phyloP scores from a whole-genome alignment of 257 asterid genomes.

The Vinca minor region DNA sequence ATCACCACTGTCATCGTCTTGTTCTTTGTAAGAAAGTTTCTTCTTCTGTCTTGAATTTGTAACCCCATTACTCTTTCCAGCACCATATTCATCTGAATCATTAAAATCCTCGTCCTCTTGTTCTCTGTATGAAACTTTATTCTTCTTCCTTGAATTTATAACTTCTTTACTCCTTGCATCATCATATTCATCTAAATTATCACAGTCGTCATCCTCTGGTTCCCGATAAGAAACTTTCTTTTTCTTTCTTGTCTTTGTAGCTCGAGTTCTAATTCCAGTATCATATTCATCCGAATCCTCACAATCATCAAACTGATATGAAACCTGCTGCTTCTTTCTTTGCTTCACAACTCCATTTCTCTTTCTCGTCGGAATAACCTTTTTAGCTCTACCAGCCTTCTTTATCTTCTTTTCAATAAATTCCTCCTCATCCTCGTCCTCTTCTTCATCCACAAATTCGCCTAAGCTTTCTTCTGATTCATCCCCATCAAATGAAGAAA shows the following conservation, averaged over 20 bases:
- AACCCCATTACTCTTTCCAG: conserved; percentile 31
- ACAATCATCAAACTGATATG: conserved; percentile 24
- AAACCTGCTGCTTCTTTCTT: conserved; percentile 13
- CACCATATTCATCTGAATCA: conserved; percentile 16
- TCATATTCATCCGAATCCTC: conserved; percentile 19
- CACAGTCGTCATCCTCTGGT: conserved; percentile 28
- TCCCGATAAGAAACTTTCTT: conserved; percentile 22
- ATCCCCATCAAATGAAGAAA: conserved; percentile 66
- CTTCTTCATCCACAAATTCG: conserved; percentile 34
- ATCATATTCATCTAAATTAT: conserved; percentile 21
- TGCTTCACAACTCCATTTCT: conserved; percentile 32
- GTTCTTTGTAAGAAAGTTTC: conserved; percentile 20
- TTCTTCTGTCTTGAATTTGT: conserved; percentile 29
- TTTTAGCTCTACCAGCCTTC: conserved; percentile 28
- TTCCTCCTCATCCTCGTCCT: conserved; percentile 24
- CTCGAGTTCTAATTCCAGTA: conserved; percentile 29
- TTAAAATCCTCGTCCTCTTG: conserved; percentile 28
- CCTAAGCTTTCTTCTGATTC: conserved; percentile 55
- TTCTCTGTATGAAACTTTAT: conserved; percentile 11
- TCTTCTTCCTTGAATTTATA: conserved; percentile 19
- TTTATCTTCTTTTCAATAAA: conserved; percentile 28
- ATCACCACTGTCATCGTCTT: conserved; percentile 26
- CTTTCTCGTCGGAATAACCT: conserved; percentile 29
- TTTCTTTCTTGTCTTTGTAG: conserved; percentile 30
- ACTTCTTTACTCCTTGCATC: conserved; percentile 13